Conservation (phyloP, 371 early-diverging fungal species). For the Phascolomyces articulosus region DNA sequence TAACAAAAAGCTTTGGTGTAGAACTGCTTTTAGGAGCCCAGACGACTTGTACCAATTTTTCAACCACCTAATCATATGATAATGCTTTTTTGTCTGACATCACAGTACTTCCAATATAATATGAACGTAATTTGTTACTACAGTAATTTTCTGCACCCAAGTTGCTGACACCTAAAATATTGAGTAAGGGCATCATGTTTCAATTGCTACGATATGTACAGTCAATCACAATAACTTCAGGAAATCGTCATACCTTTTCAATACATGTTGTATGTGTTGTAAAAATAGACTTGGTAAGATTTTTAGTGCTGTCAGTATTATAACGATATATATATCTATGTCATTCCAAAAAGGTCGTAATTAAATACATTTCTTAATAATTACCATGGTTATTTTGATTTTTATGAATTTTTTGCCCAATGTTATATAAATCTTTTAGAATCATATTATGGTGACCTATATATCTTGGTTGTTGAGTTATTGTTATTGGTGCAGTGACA, state of each 20-base stretch:
- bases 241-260: neutral
- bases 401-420: neutral
- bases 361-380: neutral
- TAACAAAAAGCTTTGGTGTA: too few relatives aligned
- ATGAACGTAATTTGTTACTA: neutral
- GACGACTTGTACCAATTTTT: neutral
- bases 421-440: neutral
- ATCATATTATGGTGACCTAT: neutral
- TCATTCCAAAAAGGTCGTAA: neutral
- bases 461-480: too few relatives aligned
- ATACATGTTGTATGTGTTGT: neutral
- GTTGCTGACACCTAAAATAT: neutral
- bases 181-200: neutral
- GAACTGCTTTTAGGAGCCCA: neutral
- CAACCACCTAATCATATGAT: neutral
- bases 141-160: neutral
- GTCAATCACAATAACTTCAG: slow-evolving; percentile 8
- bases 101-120: neutral
- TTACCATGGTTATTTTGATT: neutral
- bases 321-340: neutral
- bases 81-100: neutral
- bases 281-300: slow-evolving; percentile 3
- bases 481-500: too few relatives aligned
- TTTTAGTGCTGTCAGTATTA: neutral
- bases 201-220: slow-evolving; percentile 2